Base-by-base conservation (phyloP, 2,329 filamentous ascomycete species). In the Teratosphaeria zuluensis region DNA sequence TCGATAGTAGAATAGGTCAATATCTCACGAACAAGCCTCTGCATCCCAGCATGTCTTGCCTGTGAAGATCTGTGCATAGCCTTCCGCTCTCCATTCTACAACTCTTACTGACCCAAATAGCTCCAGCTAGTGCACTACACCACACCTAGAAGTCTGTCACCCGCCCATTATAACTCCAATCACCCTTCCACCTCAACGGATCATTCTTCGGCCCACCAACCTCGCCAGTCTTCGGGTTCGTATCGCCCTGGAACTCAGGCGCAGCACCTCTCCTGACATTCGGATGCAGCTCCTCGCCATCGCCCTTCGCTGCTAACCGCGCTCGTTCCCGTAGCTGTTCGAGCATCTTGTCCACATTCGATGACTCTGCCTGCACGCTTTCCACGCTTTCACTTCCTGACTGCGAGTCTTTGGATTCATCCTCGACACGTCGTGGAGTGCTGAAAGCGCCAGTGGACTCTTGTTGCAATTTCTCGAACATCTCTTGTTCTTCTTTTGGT, bases 131-230 rank as follows among this genome's bases (percentile, higher is more conserved):
- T 5, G n/a, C 12, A 16, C 35, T 5, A 14, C 35, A 42, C 14
- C 12, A 9, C 1, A 16, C 5, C 38, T 55, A 84, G 61, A 99
- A 99, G 75, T 99, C 94, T 28, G 92, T 97, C 57, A 95, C 92
- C 63, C 92, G 80, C 53, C 94, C 94, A 74, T 96, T 96, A 74
- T 89, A 99, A 73, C 90, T 96, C 88, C 92, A 99, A 72, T 89
- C 86, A 0, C 89, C 86, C 0, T 68, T 72, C 92, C 92, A 96
- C 67, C 92, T 78, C 71, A 97, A 70, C 56, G 94, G 94, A 75
- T 99, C 92, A 70, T 95, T 97, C 84, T 97, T 99, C 5, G 94
- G 94, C 0, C 94, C 94, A 5, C 94, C 94, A 11, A 96, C 84
- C 80, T 99, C 94, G 28, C 94, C 94, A 1, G 94, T 99, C 79